Conservation (phyloP, 129 eudicot genomes). For the Heracleum sosnowskyi region DNA sequence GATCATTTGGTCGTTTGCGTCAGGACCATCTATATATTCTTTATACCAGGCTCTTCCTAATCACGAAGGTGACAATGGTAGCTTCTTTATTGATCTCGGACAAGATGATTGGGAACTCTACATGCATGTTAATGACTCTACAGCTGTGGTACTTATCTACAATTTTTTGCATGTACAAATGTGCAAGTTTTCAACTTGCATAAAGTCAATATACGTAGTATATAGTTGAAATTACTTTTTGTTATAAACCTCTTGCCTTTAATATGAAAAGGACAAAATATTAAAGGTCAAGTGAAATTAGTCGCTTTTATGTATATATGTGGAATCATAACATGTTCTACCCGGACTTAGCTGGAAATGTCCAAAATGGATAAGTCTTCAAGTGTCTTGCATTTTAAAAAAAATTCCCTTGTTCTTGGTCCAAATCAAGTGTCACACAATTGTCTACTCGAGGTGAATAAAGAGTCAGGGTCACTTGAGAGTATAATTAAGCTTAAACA, state of each 20-base stretch:
- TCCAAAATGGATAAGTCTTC: not conserved
- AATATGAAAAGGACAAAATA: not conserved
- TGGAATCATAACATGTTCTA: not conserved
- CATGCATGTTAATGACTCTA: constrained; percentile 43
- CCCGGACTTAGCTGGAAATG: not conserved
- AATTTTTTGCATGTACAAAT: not conserved
- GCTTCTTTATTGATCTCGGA: constrained; percentile 64
- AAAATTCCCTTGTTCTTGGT: too few relatives aligned
- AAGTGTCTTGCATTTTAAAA: not conserved
- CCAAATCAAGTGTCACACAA: not conserved
- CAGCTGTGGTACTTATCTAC: constrained; percentile 37
- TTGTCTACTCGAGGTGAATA: not conserved
- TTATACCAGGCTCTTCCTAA: constrained; percentile 52
- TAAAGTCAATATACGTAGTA: not conserved
- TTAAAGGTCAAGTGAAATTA: not conserved
- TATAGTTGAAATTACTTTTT: not conserved
- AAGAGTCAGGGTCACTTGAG: not conserved
- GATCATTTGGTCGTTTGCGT: constrained; percentile 57
- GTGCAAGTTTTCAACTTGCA: not conserved
- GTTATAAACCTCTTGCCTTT: not conserved
- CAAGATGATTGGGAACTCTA: constrained; percentile 79
- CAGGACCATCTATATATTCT: constrained; percentile 74
- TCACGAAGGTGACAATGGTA: constrained; percentile 37
- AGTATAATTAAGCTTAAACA: not conserved
- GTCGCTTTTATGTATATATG: not conserved